Base-by-base conservation (phyloP, 345 rosid genomes). In the Linum usitatissimum region DNA sequence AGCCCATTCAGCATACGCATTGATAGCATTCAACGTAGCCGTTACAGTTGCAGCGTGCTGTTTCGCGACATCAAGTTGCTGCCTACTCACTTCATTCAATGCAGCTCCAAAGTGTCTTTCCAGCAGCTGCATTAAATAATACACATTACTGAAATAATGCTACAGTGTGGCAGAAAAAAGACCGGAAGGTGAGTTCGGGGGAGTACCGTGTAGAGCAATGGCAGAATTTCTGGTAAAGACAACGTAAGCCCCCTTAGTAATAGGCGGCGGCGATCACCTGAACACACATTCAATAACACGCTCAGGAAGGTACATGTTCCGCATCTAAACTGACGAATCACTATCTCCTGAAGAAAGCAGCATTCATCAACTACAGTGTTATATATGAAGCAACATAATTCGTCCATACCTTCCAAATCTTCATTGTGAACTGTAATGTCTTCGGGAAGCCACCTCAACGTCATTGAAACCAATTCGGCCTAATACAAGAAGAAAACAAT, bases 371-470 rank as follows among this genome's bases (percentile, higher is more conserved):
- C 15, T 15, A 45, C 51, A 9, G 51, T 34, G 38, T 34, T 34
- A 7, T 5, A 34, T 1, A 34, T 34, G 38, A 10, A 45, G 51
- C 51, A 45, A 45, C 2, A 45, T 9, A 45, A 45, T 45, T 45
- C 51, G 17, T 45, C 10, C 51, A 10, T 45, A 92, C 97, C 98
- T 89, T 92, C 98, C 73, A 92, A 74, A 82, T 92, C 98, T 77
- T 92, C 98, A 73, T 92, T 87, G 83, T 92, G 98, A 70, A 92
- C 90, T 6, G 98, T 89, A 70, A 92, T 89, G 80, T 92, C 97
- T 81, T 92, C 98, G 30, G 98, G 98, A 79, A 92, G 95, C 98
- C 97, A 92, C 72, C 93, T 81, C 67, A 92, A 81, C 80, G 76
- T 86, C 94, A 92, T 85, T 2, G 86, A 71, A 68, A 89, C 93